Conservation (phyloP, 2,329 filamentous ascomycete species). For the Colletotrichum navitas region DNA sequence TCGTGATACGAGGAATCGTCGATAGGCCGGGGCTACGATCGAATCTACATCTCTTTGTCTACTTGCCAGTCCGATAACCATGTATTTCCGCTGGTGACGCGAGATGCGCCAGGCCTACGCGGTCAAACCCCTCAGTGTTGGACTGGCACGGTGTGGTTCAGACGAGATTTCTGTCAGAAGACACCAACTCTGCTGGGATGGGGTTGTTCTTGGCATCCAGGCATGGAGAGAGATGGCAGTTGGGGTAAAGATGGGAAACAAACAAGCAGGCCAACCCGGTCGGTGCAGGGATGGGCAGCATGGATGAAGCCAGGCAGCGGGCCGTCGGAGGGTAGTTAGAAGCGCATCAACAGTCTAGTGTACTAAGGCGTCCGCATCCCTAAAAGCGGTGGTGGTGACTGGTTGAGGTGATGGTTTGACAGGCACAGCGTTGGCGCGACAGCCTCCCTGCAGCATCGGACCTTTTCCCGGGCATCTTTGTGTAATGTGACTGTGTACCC, state of each 20-base stretch:
- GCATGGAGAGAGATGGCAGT: slow-evolving; percentile 10
- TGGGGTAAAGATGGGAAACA: slow-evolving; percentile 27
- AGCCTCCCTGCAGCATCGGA: slow-evolving; percentile 41
- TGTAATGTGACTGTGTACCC: slow-evolving; percentile 32
- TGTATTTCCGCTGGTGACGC: slow-evolving; percentile 29
- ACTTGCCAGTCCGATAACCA: background rate
- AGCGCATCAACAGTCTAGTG: background rate
- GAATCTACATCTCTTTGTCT: background rate
- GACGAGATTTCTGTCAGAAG: slow-evolving; percentile 16
- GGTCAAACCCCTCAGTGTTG: slow-evolving; percentile 12
- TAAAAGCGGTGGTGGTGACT: slow-evolving; percentile 8
- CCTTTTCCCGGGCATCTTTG: slow-evolving; percentile 41
- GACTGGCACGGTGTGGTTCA: slow-evolving; percentile 24
- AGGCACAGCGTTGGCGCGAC: slow-evolving; percentile 31
- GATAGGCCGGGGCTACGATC: background rate
- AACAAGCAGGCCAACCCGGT: slow-evolving; percentile 18
- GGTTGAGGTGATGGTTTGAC: slow-evolving; percentile 14
- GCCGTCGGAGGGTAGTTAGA: slow-evolving; percentile 8
- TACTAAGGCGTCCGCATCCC: background rate
- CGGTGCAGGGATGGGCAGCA: slow-evolving; percentile 21
- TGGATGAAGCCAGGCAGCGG: slow-evolving; percentile 14
- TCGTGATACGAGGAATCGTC: background rate
- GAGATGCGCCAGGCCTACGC: slow-evolving; percentile 29
- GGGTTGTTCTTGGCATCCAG: slow-evolving; percentile 11
- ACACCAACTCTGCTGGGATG: slow-evolving; percentile 24